These are phyloP conservation scores for Primulina tabacum DNA, from an alignment of 257 asterid genomes.

Conservation along the genomic window DNA sequence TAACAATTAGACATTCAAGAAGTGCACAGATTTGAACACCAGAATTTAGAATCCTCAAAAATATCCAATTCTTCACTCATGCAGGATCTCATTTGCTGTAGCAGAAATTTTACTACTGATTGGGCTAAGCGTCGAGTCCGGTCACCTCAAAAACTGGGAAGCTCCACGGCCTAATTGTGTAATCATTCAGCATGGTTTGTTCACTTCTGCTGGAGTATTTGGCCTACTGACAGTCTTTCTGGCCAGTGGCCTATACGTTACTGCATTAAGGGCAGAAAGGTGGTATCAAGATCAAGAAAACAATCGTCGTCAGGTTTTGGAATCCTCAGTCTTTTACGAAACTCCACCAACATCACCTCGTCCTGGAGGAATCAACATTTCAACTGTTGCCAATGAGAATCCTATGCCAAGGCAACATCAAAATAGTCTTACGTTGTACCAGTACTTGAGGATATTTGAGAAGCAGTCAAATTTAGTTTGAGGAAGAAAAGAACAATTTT, in stretches of 20 bases:
- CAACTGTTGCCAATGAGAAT: slow-evolving; percentile 43
- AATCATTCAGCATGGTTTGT: slow-evolving; percentile 53
- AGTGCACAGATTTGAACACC: background rate
- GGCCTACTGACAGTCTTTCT: slow-evolving; percentile 62
- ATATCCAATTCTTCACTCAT: background rate
- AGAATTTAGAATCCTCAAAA: background rate
- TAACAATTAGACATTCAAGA: background rate
- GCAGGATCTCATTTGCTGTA: slow-evolving; percentile 72
- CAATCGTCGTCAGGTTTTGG: slow-evolving; percentile 41
- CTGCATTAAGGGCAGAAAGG: slow-evolving; percentile 50
- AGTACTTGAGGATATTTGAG: slow-evolving; percentile 53
- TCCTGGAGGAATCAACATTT: slow-evolving; percentile 23
- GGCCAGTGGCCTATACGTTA: slow-evolving; percentile 66
- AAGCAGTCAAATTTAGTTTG: slow-evolving; percentile 46
- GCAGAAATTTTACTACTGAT: slow-evolving; percentile 72
- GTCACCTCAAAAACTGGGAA: slow-evolving; percentile 76
- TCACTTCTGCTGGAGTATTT: slow-evolving; percentile 76
- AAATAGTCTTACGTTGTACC: slow-evolving; percentile 36
- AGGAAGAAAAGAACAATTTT: background rate
- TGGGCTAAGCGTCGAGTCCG: slow-evolving; percentile 83
- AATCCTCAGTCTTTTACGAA: slow-evolving; percentile 51
- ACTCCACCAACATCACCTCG: slow-evolving; percentile 63
- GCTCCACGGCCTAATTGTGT: slow-evolving; percentile 51
- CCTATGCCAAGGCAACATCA: slow-evolving; percentile 38
- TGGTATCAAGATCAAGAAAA: slow-evolving; percentile 36